These are phyloP conservation scores for Naganishia antarctica DNA, from an alignment of 768 basidiomycete genomes.

Conservation along the genomic window DNA sequence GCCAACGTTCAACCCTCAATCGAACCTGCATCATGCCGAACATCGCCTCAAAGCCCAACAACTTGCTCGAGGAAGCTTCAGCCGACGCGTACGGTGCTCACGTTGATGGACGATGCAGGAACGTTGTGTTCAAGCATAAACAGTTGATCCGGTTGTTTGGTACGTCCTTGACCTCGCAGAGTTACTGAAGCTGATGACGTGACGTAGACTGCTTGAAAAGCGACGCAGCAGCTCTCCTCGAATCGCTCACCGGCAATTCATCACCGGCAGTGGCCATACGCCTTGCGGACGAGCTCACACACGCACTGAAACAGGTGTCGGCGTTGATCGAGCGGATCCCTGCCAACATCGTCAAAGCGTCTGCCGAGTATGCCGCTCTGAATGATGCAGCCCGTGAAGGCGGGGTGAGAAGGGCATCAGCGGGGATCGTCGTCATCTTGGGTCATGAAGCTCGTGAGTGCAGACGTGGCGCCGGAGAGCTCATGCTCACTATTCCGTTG, in stretches of 20 bases:
- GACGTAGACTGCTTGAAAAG: slow-evolving; percentile 6
- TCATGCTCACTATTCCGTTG: not conserved
- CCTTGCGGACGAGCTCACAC: slow-evolving; percentile 7
- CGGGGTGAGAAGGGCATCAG: not conserved
- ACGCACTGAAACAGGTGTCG: slow-evolving; percentile 12
- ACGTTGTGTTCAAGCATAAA: slow-evolving; percentile 24
- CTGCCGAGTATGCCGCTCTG: not conserved
- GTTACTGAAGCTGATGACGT: not conserved
- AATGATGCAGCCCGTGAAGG: slow-evolving; percentile 1
- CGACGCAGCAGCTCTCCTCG: slow-evolving; percentile 1
- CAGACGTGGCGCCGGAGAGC: too few relatives aligned
- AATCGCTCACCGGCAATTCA: not conserved
- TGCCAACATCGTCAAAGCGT: slow-evolving; percentile 10
- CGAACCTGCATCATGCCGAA: slow-evolving; percentile 4
- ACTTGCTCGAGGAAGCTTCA: slow-evolving; percentile 1
- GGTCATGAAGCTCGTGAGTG: slow-evolving; percentile 24
- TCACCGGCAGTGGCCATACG: not conserved
- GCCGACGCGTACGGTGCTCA: slow-evolving; percentile 19
- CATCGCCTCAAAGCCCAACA: slow-evolving; percentile 2
- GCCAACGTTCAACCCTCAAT: too few relatives aligned
- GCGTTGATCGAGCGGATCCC: not conserved
- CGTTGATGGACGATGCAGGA: slow-evolving; percentile 15
- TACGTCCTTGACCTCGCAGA: not conserved
- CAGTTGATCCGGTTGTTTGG: slow-evolving; percentile 23
- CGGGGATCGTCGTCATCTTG: slow-evolving; percentile 24